Percentiles rank a stretch among this genome's conserved stretches.
Evolutionary conservation across 257 asterid genomes (phyloP).

Genomic region (Gentiana straminea): DNA sequence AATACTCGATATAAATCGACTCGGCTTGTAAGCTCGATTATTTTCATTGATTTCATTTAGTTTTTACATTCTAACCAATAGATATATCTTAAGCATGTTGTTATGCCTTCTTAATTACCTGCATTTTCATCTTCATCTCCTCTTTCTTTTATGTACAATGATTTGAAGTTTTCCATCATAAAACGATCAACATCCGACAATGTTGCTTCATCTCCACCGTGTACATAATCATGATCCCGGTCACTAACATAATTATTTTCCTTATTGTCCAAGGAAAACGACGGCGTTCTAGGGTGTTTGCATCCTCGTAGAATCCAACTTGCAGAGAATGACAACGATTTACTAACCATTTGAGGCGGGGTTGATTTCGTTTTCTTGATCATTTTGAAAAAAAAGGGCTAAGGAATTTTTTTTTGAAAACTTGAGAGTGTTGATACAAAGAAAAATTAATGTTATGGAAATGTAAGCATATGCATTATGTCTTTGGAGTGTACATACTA

Average conservation of each 20-base stretch:
- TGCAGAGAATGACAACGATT: conserved; percentile 19
- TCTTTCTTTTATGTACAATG: conserved; percentile 30
- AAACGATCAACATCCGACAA: conserved; percentile 52
- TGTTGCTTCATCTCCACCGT: conserved; percentile 22
- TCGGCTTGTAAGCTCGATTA: no score
- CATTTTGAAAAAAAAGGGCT: conserved; percentile 11
- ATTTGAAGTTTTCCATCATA: conserved; percentile 52
- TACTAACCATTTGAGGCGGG: conserved; percentile 14
- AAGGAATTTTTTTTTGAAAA: conserved; percentile 39
- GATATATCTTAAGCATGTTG: no score
- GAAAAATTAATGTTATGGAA: no score
- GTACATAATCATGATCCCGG: neutral
- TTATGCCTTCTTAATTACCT: no score
- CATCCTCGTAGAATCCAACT: conserved; percentile 34
- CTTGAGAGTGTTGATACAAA: no score
- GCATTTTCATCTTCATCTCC: conserved; percentile 7
- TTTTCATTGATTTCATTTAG: no score
- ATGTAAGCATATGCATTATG: no score
- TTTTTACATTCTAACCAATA: no score
- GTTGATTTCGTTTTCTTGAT: conserved; percentile 37
- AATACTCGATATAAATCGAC: no score
- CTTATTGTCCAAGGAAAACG: conserved; percentile 20
- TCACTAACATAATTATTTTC: neutral
- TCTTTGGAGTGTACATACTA: no score
- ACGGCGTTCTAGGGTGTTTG: conserved; percentile 42